Conservation (phyloP, 805 yeast species). For the Suhomyces xylopsoci region DNA sequence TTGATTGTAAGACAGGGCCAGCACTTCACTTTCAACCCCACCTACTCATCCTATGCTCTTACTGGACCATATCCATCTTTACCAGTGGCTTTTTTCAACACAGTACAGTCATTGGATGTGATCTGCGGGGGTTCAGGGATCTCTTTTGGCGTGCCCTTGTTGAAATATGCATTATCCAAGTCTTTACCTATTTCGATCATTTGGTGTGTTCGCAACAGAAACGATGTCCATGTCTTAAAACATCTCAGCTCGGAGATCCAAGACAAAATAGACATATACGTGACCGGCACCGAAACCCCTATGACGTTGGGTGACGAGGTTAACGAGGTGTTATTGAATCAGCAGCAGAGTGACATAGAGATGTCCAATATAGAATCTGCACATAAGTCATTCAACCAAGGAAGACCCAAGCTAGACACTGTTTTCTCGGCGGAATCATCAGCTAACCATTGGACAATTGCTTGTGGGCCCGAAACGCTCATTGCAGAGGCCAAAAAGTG, state of each 20-base stretch:
- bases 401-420: conserved; percentile 44
- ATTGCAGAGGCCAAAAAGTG: conserved; percentile 38
- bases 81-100: conserved; percentile 41
- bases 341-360: conserved; percentile 14
- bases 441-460: conserved; percentile 49
- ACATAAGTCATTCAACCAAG: conserved; percentile 22
- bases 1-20: conserved; percentile 46
- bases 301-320: conserved; percentile 13
- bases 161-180: conserved; percentile 34
- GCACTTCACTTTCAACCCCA: conserved; percentile 5
- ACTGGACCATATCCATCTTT: conserved; percentile 43
- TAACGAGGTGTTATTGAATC: conserved; percentile 15
- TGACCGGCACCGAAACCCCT: conserved; percentile 6
- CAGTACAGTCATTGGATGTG: conserved; percentile 50
- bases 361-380: conserved; percentile 12
- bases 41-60: conserved; percentile 27
- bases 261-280: conserved; percentile 6
- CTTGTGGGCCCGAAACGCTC: conserved; percentile 56
- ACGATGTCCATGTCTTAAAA: conserved; percentile 47
- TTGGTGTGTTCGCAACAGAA: conserved; percentile 52
- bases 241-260: conserved; percentile 20
- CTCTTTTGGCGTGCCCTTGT: conserved; percentile 57
- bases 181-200: conserved; percentile 34
- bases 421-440: conserved; percentile 26
- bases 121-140: conserved; percentile 76